Evolutionary conservation across 371 early-diverging fungal species (phyloP), one percentile per base, ranked within the genome.

Genomic region (Lichtheimia ornata): DNA sequence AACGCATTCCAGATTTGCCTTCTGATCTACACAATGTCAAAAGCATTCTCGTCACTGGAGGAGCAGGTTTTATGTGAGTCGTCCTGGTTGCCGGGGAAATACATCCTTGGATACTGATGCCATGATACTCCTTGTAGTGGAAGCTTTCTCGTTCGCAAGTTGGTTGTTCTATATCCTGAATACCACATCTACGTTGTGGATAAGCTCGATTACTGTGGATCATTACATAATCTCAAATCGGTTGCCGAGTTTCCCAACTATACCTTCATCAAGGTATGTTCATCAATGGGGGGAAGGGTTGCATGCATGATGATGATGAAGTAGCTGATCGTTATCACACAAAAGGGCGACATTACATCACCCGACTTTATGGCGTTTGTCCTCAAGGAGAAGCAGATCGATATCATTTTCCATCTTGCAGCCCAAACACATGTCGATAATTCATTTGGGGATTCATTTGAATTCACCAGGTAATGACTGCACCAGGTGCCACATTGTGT

Each of bases 371-470:
- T 92, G 64, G 76, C 82, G 20, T 86, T 84, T 58, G 73, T 92
- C 18, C 69, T 94, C 44, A 72, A 72, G 17, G 87, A 91, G 59
- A 83, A 92, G 61, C 66, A 79, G 59, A 90, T 94, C 49, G 91
- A 93, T 63, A 86, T 87, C 13, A 88, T 94, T 40, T 74, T 92
- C 58, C 94, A 94, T 66, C 74, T 92, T 40, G 95, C 95, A 5
- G 94, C 95, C 18, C 91, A 91, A 62, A 89, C 92, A 0, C 92
- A 93, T 71, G 95, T 94, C 15, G 92, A 94, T 74, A 92, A 93
- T 68, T 94, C 95, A n/a, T 88, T 88, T 74, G 92, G 91, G 9
- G 88, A 91, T 68, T 91, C 94, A 5, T 87, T 91, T 59, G 92
- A 89, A 56, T 94, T 92, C 63, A 93, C 93, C n/a, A 79, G 75